Percentiles rank a stretch among this genome's conserved stretches.
These are phyloP conservation scores for Sequoiadendron giganteum DNA, from an alignment of 75 land plant species.

Conservation along the genomic window DNA sequence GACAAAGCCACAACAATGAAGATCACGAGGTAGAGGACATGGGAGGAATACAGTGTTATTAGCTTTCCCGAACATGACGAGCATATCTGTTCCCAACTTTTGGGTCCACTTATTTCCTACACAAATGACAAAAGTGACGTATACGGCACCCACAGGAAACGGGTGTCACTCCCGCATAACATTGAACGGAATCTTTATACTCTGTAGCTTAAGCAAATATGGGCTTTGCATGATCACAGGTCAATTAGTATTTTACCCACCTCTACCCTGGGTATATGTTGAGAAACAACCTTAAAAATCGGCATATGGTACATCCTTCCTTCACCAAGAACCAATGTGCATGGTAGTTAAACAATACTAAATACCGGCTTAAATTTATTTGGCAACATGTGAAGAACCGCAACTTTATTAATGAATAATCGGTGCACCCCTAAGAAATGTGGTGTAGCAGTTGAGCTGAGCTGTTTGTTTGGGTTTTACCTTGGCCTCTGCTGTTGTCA, in stretches of 20 bases:
- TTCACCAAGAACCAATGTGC: too few species aligned
- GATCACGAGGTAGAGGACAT: too few species aligned
- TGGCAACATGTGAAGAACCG: neutral
- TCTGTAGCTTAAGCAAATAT: too few species aligned
- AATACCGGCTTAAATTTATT: neutral
- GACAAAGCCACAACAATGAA: too few species aligned
- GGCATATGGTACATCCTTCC: neutral
- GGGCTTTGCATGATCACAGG: too few species aligned
- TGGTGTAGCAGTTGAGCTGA: neutral
- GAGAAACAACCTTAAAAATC: too few species aligned
- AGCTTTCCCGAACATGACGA: neutral
- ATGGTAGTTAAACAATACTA: neutral
- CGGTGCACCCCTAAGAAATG: neutral
- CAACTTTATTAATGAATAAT: neutral
- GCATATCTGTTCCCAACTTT: neutral
- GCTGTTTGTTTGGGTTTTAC: neutral
- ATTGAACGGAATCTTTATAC: too few species aligned
- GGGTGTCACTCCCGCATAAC: neutral
- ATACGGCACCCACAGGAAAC: neutral
- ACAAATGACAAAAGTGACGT: neutral
- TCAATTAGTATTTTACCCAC: too few species aligned
- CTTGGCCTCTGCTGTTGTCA: neutral
- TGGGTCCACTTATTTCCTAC: neutral
- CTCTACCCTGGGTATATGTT: too few species aligned
- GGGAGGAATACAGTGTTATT: neutral